Percentiles rank a stretch among this genome's conserved stretches.
Evolutionary conservation across 345 rosid species (phyloP).

Genomic region (Bretschneidera sinensis): DNA sequence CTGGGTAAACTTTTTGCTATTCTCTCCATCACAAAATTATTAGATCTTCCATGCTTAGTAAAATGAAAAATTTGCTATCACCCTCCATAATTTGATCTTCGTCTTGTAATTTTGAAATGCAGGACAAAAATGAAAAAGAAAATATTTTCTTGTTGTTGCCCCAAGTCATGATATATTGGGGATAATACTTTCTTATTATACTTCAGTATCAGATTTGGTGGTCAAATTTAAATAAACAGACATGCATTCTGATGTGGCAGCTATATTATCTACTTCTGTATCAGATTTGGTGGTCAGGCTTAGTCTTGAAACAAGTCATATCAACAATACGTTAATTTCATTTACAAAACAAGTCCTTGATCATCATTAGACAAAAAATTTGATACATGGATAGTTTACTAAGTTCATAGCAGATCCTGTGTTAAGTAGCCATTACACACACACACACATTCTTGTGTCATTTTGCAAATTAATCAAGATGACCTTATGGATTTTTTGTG

Average conservation of each 20-base stretch:
- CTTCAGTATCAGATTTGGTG: background rate
- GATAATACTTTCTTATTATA: background rate
- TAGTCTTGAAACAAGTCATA: too few species aligned
- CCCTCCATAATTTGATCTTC: background rate
- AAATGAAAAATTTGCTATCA: background rate
- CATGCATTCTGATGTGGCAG: too few species aligned
- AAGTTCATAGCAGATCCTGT: background rate
- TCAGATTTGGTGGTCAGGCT: too few species aligned
- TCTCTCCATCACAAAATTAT: constrained; percentile 6
- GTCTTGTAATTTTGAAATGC: background rate
- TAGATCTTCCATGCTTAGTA: background rate
- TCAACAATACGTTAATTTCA: background rate
- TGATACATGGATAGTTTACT: background rate
- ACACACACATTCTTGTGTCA: background rate
- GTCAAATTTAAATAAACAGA: background rate
- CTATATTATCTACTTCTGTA: too few species aligned
- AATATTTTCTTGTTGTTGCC: too few species aligned
- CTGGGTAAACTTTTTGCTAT: constrained; percentile 46
- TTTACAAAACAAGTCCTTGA: background rate
- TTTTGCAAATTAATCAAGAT: background rate
- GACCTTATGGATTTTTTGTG: too few species aligned
- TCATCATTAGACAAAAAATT: background rate
- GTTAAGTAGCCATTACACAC: background rate
- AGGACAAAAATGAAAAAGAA: too few species aligned
- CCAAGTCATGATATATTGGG: too few species aligned